A percentile compares a stretch with the other conserved stretches of the same genome.
Conservation (phyloP, 2,329 filamentous ascomycete genomes). For the Sclerotinia sclerotiorum region DNA sequence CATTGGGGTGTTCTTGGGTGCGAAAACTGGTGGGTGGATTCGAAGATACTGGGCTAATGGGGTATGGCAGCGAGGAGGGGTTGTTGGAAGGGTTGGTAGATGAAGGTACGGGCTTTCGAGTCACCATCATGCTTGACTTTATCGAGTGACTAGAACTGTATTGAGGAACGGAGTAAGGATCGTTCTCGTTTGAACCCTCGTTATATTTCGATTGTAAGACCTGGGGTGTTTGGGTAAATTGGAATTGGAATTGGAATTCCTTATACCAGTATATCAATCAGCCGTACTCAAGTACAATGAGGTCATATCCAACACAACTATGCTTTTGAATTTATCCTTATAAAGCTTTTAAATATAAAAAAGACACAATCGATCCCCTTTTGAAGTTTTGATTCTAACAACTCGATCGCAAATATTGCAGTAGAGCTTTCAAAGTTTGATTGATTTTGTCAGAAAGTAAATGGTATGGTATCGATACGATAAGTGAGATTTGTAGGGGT, state of each 20-base stretch:
- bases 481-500: slow-evolving; percentile 15
- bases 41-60: slow-evolving; percentile 30
- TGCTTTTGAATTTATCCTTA: not conserved
- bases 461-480: slow-evolving; percentile 6
- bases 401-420: not conserved
- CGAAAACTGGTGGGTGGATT: slow-evolving; percentile 25
- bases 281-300: not conserved
- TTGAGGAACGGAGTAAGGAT: not conserved
- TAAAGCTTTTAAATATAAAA: not conserved
- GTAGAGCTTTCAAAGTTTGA: not conserved
- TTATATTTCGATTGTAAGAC: not conserved
- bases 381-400: not conserved
- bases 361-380: not conserved
- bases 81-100: slow-evolving; percentile 21
- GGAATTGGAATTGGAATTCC: not conserved
- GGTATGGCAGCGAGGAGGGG: slow-evolving; percentile 33
- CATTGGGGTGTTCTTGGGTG: slow-evolving; percentile 27
- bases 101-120: slow-evolving; percentile 37
- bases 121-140: slow-evolving; percentile 33
- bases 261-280: slow-evolving; percentile 5
- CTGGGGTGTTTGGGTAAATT: not conserved
- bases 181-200: not conserved
- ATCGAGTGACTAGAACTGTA: not conserved
- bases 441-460: not conserved
- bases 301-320: slow-evolving; percentile 18